phyloP scores from a whole-genome alignment of 106 monocot species.

The Dioscorea dumetorum region DNA sequence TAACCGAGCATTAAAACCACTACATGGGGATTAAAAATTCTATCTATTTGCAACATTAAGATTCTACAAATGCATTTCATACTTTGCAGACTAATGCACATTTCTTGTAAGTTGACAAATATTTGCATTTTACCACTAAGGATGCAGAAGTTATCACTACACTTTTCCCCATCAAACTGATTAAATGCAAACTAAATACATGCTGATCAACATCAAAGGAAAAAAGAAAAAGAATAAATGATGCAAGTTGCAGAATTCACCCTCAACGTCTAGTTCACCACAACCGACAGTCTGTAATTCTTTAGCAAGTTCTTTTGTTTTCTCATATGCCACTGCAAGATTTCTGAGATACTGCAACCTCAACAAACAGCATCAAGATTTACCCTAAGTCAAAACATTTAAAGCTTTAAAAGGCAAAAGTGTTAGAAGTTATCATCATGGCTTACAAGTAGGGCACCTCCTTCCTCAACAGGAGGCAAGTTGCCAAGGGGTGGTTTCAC shows the following conservation, averaged over 20 bases:
- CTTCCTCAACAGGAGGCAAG: slow-evolving; percentile 79
- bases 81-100: no score
- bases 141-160: no score
- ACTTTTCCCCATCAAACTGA: no score
- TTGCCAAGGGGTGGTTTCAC: slow-evolving; percentile 92
- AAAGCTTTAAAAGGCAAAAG: no score
- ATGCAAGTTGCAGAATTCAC: slow-evolving; percentile 20
- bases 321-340: slow-evolving; percentile 87
- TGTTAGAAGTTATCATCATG: background rate
- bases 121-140: no score
- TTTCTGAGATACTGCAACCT: slow-evolving; percentile 82
- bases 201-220: background rate
- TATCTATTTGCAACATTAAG: no score
- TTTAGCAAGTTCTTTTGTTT: slow-evolving; percentile 89
- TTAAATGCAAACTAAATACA: no score
- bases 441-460: slow-evolving; percentile 74
- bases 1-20: no score
- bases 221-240: background rate
- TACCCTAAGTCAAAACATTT: background rate
- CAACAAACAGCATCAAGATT: slow-evolving; percentile 14
- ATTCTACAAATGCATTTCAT: no score
- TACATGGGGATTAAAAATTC: no score
- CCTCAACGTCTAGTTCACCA: slow-evolving; percentile 98
- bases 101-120: no score
- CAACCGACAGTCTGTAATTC: slow-evolving; percentile 84